Conservation (phyloP, 768 basidiomycete species). For the Arthromyces matolae region DNA sequence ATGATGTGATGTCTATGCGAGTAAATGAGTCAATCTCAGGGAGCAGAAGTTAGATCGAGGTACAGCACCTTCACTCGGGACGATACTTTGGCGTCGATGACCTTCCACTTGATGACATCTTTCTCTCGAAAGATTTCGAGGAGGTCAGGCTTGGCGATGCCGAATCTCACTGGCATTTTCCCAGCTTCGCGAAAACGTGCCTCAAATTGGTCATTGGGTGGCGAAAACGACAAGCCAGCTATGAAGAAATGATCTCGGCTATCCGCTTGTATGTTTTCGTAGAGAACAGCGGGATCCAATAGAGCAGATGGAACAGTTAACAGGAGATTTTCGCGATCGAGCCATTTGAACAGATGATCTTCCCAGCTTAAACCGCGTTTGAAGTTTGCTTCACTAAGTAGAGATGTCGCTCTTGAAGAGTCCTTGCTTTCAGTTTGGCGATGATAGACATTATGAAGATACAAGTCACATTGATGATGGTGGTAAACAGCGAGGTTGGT, state of each 20-base stretch:
- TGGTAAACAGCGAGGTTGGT: constrained; percentile 45
- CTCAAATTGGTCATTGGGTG: constrained; percentile 33
- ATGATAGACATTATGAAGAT: constrained; percentile 40
- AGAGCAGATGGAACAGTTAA: constrained; percentile 37
- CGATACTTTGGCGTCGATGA: constrained; percentile 50
- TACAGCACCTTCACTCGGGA: constrained; percentile 40
- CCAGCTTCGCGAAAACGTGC: constrained; percentile 30
- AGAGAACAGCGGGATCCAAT: constrained; percentile 28
- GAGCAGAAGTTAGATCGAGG: neutral
- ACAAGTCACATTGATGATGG: constrained; percentile 45
- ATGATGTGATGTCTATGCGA: constrained; percentile 42
- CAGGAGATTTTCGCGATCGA: constrained; percentile 37
- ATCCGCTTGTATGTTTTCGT: constrained; percentile 41
- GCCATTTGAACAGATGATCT: constrained; percentile 34
- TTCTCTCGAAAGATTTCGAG: constrained; percentile 37
- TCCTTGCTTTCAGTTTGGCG: neutral
- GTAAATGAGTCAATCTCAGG: neutral
- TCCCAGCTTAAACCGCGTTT: constrained; percentile 48
- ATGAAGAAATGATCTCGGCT: constrained; percentile 44
- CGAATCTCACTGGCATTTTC: constrained; percentile 35
- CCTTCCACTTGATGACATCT: constrained; percentile 38
- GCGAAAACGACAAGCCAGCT: constrained; percentile 38
- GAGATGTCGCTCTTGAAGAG: constrained; percentile 20
- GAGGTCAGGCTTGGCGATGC: constrained; percentile 47
- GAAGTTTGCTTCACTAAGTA: constrained; percentile 29